Evolutionary conservation across 2,329 filamentous ascomycete genomes (phyloP).

Genomic region (Thielaviopsis musarum): DNA sequence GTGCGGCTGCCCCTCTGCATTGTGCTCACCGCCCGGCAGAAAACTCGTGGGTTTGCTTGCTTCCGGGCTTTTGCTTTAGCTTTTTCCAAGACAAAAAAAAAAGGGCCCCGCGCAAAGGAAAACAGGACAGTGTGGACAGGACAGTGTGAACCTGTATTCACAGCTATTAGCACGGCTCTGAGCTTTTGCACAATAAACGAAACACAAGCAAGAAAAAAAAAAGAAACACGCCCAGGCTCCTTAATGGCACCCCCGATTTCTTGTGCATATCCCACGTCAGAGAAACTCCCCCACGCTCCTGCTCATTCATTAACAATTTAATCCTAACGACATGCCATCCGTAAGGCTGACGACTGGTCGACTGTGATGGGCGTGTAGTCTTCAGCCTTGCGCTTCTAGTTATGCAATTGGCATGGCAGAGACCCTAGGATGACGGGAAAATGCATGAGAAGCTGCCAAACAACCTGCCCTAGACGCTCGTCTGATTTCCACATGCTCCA

Average conservation of each 20-base stretch:
- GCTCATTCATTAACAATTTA: slow-evolving; percentile 7
- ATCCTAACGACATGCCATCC: slow-evolving; percentile 5
- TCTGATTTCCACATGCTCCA: not conserved
- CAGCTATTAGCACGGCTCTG: slow-evolving; percentile 1
- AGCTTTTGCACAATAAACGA: not conserved
- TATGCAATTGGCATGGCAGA: not conserved
- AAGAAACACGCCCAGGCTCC: not conserved
- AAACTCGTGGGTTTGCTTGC: not conserved
- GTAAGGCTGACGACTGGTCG: slow-evolving; percentile 2
- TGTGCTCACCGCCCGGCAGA: slow-evolving; percentile 11
- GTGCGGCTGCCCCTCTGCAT: slow-evolving; percentile 11
- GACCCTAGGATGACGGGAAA: not conserved
- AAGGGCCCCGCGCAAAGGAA: slow-evolving; percentile 4
- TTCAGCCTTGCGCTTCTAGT: not conserved
- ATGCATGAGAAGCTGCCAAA: not conserved
- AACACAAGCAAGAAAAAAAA: not conserved
- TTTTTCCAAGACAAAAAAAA: not conserved
- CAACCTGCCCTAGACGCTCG: not conserved
- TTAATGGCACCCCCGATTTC: slow-evolving; percentile 2
- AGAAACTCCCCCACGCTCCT: slow-evolving; percentile 7
- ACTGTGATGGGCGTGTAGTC: not conserved
- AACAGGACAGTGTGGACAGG: not conserved
- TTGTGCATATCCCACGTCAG: slow-evolving; percentile 6
- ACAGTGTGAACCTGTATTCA: not conserved
- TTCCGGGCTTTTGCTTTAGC: not conserved